Evolutionary conservation across 2,329 filamentous ascomycete genomes (phyloP), one percentile per base, ranked within the genome.

Genomic region (Talaromyces rugulosus): DNA sequence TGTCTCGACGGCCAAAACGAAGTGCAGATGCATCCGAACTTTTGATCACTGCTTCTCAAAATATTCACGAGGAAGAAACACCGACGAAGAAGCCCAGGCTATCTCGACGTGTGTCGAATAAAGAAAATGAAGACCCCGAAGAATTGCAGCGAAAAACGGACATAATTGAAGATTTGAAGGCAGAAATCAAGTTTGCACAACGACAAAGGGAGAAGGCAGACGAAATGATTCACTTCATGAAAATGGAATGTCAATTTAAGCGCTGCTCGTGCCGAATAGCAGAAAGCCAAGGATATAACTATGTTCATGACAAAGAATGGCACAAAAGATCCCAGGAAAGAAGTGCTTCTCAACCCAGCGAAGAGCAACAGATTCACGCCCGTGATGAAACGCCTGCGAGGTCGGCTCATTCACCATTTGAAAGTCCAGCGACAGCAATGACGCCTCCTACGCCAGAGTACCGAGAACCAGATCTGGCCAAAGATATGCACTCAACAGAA

Each of bases 221-320:
- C 65, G 84, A 86, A 33, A 80, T 86, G 74, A 77, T 87, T 2
- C 71, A 81, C 34, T 81, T 80, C 63, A 67, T 82, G 71, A 78
- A 78, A 53, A 77, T 81, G 68, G 78, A 82, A 65, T 82, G 80
- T 60, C 78, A 81, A 64, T 81, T 82, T 63, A 73, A 78, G 61
- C 72, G 74, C 58, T 82, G 80, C 67, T 76, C 78, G 7, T 82
- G 80, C 66, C 75, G 80, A 30, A 62, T 80, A 56, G 77, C 78
- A 7, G 80, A 82, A 64, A 69, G 70, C 23, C 67, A 75, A 28
- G 78, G 77, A 6, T 68, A 69, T 27, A 68, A 69, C 34, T 80
- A 78, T 64, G 68, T 77, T 14, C 74, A 80, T 62, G 77, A 79
- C 60, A 62, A 67, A 23, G 70, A 72, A n/a, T 77, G 72, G 66